A percentile compares a stretch with the other conserved stretches of the same genome.
These are phyloP conservation scores for Pouteria glomerata DNA, from an alignment of 148 eudicot species.

Conservation along the genomic window DNA sequence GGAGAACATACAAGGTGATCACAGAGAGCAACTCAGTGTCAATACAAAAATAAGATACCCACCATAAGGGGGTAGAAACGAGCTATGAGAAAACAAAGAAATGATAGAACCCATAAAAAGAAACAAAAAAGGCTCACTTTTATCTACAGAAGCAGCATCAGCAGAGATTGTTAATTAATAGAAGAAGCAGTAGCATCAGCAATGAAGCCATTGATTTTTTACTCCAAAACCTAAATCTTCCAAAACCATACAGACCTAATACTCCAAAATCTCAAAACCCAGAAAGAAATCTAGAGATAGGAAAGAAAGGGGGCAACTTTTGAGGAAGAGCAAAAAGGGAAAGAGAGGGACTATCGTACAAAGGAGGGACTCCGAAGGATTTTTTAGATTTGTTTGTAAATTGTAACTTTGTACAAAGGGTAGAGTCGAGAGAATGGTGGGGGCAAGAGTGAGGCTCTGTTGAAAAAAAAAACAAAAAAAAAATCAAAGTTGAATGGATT, in stretches of 20 bases:
- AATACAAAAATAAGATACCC: too few species aligned
- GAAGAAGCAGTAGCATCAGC: slow-evolving; percentile 23
- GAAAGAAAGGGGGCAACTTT: background rate
- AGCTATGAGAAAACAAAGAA: background rate
- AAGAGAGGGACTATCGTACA: background rate
- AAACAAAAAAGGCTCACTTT: slow-evolving; percentile 23
- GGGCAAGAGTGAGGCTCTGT: too few species aligned
- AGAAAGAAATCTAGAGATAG: background rate
- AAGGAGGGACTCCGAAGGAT: too few species aligned
- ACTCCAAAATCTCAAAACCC: background rate
- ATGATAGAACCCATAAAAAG: background rate
- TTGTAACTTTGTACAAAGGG: too few species aligned
- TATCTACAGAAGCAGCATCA: slow-evolving; percentile 26
- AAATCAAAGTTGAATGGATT: too few species aligned
- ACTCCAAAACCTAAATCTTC: slow-evolving; percentile 20
- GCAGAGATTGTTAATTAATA: slow-evolving; percentile 13
- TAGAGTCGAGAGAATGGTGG: too few species aligned
- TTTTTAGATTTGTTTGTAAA: too few species aligned
- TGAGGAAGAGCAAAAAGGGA: background rate
- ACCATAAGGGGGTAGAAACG: background rate
- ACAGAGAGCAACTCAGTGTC: too few species aligned
- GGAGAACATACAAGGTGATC: background rate
- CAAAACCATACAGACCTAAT: slow-evolving; percentile 13
- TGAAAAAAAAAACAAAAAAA: too few species aligned
- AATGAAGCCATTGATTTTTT: slow-evolving; percentile 7